These are phyloP conservation scores for Kazachstania psychrophila DNA, from an alignment of 805 yeast genomes.

Conservation along the genomic window DNA sequence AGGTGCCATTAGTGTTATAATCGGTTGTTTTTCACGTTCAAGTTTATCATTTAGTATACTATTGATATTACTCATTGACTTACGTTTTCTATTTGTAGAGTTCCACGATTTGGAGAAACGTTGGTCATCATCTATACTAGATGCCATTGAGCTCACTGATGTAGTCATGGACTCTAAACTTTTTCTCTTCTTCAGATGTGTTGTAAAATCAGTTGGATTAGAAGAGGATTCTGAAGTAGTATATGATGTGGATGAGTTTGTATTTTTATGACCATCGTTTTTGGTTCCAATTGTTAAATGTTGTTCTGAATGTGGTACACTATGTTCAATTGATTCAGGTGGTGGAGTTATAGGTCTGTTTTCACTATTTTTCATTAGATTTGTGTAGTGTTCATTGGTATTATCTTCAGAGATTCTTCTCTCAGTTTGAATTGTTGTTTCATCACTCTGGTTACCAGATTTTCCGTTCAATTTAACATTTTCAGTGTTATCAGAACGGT, in stretches of 20 bases:
- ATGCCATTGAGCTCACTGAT: slow-evolving; percentile 27
- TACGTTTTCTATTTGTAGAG: slow-evolving; percentile 24
- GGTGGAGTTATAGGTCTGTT: slow-evolving; percentile 3
- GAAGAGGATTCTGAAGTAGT: slow-evolving; percentile 25
- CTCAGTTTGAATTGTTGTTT: neutral
- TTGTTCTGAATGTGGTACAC: neutral
- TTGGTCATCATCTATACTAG: slow-evolving; percentile 28
- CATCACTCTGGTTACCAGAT: neutral
- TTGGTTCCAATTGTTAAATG: neutral
- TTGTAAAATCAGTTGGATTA: slow-evolving; percentile 27
- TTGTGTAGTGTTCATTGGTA: neutral
- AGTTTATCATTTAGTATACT: slow-evolving; percentile 2
- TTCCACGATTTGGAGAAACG: slow-evolving; percentile 31
- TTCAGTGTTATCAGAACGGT: neutral
- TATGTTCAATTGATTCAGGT: neutral
- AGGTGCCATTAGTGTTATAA: too few relatives aligned
- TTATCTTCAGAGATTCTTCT: neutral
- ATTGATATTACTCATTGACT: slow-evolving; percentile 21
- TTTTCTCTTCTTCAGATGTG: slow-evolving; percentile 20
- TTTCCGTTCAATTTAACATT: neutral
- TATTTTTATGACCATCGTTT: neutral
- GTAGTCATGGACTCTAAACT: slow-evolving; percentile 29
- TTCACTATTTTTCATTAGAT: slow-evolving; percentile 3
- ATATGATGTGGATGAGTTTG: slow-evolving; percentile 1
- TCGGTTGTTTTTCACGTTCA: neutral